Evolutionary conservation across 2,329 filamentous ascomycete species (phyloP), one percentile per base, ranked within the genome.

Genomic region (Fusarium ramigenum): DNA sequence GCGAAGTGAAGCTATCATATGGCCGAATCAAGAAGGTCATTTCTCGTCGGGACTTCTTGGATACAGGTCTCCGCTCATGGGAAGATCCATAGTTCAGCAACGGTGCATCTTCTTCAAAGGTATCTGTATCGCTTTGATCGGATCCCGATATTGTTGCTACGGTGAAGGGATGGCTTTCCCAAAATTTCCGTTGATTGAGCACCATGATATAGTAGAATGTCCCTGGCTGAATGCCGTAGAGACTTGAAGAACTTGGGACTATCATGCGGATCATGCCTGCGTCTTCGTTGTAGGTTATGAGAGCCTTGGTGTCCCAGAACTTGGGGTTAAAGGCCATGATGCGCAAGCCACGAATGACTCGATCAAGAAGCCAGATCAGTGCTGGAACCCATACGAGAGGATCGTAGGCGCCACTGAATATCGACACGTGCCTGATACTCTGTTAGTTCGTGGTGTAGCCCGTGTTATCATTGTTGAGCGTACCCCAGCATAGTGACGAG

Each of bases 111-210:
- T 68, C 65, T 9, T 30, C 37, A 11, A 37, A 1, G 5, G 19
- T 4, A 49, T 58, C 10, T 42, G 58, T 0, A 3, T 36, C 34
- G 10, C 39, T 42, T 28, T 69, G 32, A 1, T 40, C 53, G 15
- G 68, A 37, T 47, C 75, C 66, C 15, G 68, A 47, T 14, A 80
- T 69, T 7, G 78, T 79, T 4, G 83, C 84, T 28, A 87, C 81
- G 0, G 86, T 87, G 64, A 87, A 87, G 0, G 86, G 86, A 49
- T 87, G 86, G 63, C 84, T 86, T 63, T 87, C 85, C 86, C 86
- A 87, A 58, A 78, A 46, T 76, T 65, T 60, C 80, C 80, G 43
- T 16, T 39, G 61, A 56, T 83, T 79, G 12, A 87, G 80, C 10
- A 84, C 78, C 63, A 83, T 82, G 8, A 87, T 66, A 65, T 85